phyloP scores from a whole-genome alignment of 1,139 yeast genomes.

The Saccharomyces hybrid region DNA sequence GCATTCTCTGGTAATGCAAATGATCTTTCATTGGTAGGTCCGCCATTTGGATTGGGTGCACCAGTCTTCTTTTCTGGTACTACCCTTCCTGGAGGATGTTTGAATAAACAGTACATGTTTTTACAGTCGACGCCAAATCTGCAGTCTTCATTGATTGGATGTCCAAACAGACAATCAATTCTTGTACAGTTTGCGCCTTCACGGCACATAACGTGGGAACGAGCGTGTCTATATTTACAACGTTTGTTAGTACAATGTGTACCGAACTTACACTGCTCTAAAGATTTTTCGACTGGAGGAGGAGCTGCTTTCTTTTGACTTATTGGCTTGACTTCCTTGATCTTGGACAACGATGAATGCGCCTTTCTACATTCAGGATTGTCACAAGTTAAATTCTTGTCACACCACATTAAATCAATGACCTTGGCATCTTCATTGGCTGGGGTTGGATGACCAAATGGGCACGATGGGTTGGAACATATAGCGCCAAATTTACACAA shows the following conservation, averaged over 20 bases:
- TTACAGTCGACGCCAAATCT: conserved; percentile 70
- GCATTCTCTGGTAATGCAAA: conserved; percentile 71
- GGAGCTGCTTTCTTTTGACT: conserved; percentile 14
- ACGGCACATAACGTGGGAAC: conserved; percentile 64
- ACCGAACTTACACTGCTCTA: conserved; percentile 81
- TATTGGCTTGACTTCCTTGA: conserved; percentile 31
- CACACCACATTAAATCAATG: conserved; percentile 66
- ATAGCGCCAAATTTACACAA: conserved; percentile 68
- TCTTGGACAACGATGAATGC: conserved; percentile 60
- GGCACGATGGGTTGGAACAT: conserved; percentile 72
- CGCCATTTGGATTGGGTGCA: background rate
- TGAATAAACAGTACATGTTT: conserved; percentile 60
- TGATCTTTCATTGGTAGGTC: conserved; percentile 43
- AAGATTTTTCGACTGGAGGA: conserved; percentile 40
- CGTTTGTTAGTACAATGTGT: conserved; percentile 62
- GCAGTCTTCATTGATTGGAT: conserved; percentile 72
- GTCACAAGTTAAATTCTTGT: conserved; percentile 56
- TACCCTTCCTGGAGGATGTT: conserved; percentile 70
- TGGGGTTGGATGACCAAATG: conserved; percentile 88
- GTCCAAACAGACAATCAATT: conserved; percentile 73
- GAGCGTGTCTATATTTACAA: conserved; percentile 83
- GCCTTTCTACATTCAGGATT: conserved; percentile 60
- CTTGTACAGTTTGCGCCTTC: conserved; percentile 72
- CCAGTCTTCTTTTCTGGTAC: conserved; percentile 17
- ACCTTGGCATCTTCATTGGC: conserved; percentile 70